phyloP scores from a whole-genome alignment of 225 moss, liverwort and hornwort genomes.

The Marchantia paleacea region DNA sequence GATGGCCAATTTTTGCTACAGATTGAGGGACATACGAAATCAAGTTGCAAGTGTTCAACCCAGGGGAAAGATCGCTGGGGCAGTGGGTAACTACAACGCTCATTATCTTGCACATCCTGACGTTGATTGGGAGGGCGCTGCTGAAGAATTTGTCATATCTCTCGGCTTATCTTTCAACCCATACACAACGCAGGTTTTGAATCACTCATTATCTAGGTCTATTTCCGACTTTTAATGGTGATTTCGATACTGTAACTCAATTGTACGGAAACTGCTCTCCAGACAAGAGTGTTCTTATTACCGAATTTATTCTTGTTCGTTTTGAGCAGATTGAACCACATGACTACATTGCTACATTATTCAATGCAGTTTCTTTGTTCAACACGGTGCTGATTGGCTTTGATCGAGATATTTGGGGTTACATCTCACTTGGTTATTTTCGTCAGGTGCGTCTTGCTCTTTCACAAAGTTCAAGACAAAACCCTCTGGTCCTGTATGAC shows the following conservation, averaged over 20 bases:
- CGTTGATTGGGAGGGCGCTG: slow-evolving; percentile 72
- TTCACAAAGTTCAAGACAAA: background rate
- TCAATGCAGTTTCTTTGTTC: slow-evolving; percentile 55
- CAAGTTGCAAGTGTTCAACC: slow-evolving; percentile 58
- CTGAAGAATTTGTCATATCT: slow-evolving; percentile 78
- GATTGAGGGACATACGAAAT: slow-evolving; percentile 63
- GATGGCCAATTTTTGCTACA: slow-evolving; percentile 80
- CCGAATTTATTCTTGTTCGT: background rate
- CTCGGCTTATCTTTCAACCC: slow-evolving; percentile 83
- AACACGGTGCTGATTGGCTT: slow-evolving; percentile 76
- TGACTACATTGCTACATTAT: slow-evolving; percentile 79
- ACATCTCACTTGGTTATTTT: slow-evolving; percentile 83
- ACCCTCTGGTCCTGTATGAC: too few species aligned
- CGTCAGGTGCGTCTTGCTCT: slow-evolving; percentile 52
- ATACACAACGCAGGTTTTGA: slow-evolving; percentile 84
- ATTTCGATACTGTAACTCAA: background rate
- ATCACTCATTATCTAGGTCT: background rate
- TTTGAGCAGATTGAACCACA: slow-evolving; percentile 86
- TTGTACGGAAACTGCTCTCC: background rate
- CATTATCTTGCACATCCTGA: slow-evolving; percentile 76
- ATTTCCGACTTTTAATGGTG: background rate
- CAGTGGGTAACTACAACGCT: slow-evolving; percentile 95
- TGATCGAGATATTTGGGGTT: slow-evolving; percentile 81
- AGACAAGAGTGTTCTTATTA: background rate
- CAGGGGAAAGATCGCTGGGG: slow-evolving; percentile 87